These are phyloP conservation scores for Aspergillus fumigatiaffinis DNA, from an alignment of 2,329 filamentous ascomycete genomes.

Conservation along the genomic window DNA sequence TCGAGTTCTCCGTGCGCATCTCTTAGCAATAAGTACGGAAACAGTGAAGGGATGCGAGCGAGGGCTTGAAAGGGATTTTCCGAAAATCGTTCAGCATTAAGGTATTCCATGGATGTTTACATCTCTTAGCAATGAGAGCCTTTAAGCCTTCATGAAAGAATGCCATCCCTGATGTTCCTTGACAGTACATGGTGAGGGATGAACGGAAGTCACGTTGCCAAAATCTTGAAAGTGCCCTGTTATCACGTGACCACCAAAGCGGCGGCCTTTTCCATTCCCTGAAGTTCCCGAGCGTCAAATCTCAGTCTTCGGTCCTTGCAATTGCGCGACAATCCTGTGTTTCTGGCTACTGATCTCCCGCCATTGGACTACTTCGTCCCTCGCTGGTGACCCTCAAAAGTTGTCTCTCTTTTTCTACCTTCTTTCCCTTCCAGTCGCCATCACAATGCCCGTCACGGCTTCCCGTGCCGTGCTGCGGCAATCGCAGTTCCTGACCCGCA, in stretches of 20 bases:
- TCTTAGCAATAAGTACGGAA: background rate
- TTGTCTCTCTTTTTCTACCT: slow-evolving; percentile 25
- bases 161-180: background rate
- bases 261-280: slow-evolving; percentile 27
- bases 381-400: slow-evolving; percentile 25
- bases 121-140: background rate
- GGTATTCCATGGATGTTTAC: background rate
- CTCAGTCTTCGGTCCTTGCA: slow-evolving; percentile 36
- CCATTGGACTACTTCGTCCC: slow-evolving; percentile 39
- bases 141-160: background rate
- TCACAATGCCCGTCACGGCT: slow-evolving; percentile 42
- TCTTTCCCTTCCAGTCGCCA: slow-evolving; percentile 22
- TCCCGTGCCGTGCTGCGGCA: slow-evolving; percentile 45
- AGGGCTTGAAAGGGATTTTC: background rate
- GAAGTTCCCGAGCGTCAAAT: slow-evolving; percentile 40
- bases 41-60: background rate
- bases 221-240: background rate
- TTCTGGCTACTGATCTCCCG: slow-evolving; percentile 27
- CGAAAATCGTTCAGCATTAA: background rate
- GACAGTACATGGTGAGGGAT: background rate
- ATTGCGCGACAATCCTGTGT: slow-evolving; percentile 30
- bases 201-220: background rate
- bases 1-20: background rate
- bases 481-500: slow-evolving; percentile 45
- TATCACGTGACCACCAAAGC: background rate